phyloP scores from a whole-genome alignment of 129 eudicot species.

The Pittosporum tobira region DNA sequence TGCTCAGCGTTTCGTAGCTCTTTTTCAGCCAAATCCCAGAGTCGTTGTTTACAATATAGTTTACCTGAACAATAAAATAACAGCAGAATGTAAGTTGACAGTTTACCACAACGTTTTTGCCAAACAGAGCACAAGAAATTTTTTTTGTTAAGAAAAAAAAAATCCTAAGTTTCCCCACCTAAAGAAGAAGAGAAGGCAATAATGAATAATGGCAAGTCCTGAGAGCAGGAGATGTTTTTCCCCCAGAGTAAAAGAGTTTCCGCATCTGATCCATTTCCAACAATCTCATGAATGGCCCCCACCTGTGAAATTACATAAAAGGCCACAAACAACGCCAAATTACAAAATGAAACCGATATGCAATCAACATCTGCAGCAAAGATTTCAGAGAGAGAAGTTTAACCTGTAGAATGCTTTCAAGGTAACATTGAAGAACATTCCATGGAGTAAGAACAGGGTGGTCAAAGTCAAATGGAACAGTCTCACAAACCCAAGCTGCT shows the following conservation, averaged over 20 bases:
- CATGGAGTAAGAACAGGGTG: conserved; percentile 67
- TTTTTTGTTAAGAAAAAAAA: conserved; percentile 9
- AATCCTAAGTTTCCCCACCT: conserved; percentile 34
- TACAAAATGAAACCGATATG: neutral
- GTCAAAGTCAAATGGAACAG: conserved; percentile 32
- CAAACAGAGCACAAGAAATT: neutral
- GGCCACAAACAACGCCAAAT: conserved; percentile 17
- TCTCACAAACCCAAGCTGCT: conserved; percentile 32
- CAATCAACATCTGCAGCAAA: conserved; percentile 1
- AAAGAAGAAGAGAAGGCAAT: conserved; percentile 54
- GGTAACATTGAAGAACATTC: conserved; percentile 81
- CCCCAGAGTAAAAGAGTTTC: conserved; percentile 79
- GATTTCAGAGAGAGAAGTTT: conserved; percentile 5
- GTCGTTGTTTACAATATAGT: conserved; percentile 52
- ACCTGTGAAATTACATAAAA: conserved; percentile 40
- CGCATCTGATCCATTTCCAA: conserved; percentile 82
- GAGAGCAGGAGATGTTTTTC: conserved; percentile 45
- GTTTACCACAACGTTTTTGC: conserved; percentile 9
- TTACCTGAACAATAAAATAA: conserved; percentile 45
- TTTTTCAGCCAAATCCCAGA: conserved; percentile 55
- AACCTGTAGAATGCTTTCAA: conserved; percentile 95
- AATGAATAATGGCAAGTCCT: conserved; percentile 52
- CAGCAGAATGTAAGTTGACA: conserved; percentile 8
- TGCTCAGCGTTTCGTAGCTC: conserved; percentile 60
- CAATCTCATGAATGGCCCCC: conserved; percentile 63